Base-by-base conservation (phyloP, 1,284 basidiomycete species). In the Thelephora terrestris region DNA sequence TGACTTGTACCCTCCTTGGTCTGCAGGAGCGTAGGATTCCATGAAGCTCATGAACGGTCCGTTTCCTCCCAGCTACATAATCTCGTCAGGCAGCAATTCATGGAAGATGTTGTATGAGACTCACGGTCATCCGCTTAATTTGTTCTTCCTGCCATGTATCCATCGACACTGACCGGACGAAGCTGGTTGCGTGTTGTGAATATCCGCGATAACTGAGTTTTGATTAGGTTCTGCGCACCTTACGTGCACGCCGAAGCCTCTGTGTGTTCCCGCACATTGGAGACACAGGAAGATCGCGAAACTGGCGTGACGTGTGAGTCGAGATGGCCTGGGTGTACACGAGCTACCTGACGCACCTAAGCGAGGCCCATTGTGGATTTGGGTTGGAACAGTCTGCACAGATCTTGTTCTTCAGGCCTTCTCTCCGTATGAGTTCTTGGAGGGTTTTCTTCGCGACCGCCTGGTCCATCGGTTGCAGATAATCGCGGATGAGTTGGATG, bases 111-210 rank as follows among this genome's bases (percentile, higher is more conserved):
- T 44, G 32, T 50, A 46, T 49, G 44, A 47, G 7, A 53, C 71
- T 46, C 40, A 90, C 88, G 78, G 87, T 81, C 90, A 97, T 95
- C 55, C 91, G 81, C 59, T 71, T 82, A 56, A 95, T 72, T 65
- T 97, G 92, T 47, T 92, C 89, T 36, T 84, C 79, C 51, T 90
- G 86, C 92, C 92, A 96, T 58, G 91, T 86, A 68, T 95, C 92
- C 92, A 96, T 96, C 49, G 91, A 93, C 57, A 91, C 80, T 44
- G 88, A 92, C 60, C 91, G 77, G 47, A 95, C 89, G 67, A 94
- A 94, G 61, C 89, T 92, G 65, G n/a, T n/a, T 36, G 25, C 35
- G 32, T 7, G 45, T 40, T 38, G 60, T 29, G 58, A 59, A 36
- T 23, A 21, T 37, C 52, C 45, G 24, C 44, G 50, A 42, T 34